Percentiles rank a stretch among this genome's conserved stretches.
phyloP scores from a whole-genome alignment of 306 rosid genomes.

The Trifolium repens region DNA sequence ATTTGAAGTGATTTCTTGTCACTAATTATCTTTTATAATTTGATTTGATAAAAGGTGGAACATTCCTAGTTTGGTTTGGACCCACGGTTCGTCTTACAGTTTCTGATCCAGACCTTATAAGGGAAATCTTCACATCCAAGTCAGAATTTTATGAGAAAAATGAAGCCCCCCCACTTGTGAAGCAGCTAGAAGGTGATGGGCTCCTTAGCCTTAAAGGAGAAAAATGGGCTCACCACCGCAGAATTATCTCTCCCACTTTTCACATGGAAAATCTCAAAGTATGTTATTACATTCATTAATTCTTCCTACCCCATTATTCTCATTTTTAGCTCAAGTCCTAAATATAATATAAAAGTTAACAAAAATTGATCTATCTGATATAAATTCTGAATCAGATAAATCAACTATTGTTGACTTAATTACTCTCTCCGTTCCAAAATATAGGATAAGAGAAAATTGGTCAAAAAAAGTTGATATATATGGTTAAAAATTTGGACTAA shows the following conservation, averaged over 20 bases:
- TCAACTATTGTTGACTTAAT: no score
- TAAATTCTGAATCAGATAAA: no score
- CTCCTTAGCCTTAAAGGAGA: constrained; percentile 92
- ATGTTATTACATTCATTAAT: not conserved
- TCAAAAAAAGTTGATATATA: no score
- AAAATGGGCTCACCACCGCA: constrained; percentile 95
- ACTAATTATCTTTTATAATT: not conserved
- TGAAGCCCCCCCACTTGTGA: constrained; percentile 93
- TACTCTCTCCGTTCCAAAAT: no score
- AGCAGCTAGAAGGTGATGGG: constrained; percentile 96
- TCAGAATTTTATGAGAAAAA: constrained; percentile 85
- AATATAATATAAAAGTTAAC: no score
- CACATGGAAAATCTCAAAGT: constrained; percentile 95
- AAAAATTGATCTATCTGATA: no score
- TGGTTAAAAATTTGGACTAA: no score
- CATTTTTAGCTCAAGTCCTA: not conserved
- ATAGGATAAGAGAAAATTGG: no score
- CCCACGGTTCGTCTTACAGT: constrained; percentile 80
- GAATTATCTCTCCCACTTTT: constrained; percentile 85
- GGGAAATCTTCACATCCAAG: constrained; percentile 86
- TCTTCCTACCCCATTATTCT: not conserved
- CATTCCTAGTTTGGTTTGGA: constrained; percentile 97
- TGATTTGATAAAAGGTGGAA: constrained; percentile 56
- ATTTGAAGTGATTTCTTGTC: not conserved
- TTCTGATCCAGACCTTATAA: constrained; percentile 86